Evolutionary conservation across 176 grass and related monocot genomes (phyloP), one percentile per base, ranked within the genome.

Genomic region (Rhynchospora tenuis): DNA sequence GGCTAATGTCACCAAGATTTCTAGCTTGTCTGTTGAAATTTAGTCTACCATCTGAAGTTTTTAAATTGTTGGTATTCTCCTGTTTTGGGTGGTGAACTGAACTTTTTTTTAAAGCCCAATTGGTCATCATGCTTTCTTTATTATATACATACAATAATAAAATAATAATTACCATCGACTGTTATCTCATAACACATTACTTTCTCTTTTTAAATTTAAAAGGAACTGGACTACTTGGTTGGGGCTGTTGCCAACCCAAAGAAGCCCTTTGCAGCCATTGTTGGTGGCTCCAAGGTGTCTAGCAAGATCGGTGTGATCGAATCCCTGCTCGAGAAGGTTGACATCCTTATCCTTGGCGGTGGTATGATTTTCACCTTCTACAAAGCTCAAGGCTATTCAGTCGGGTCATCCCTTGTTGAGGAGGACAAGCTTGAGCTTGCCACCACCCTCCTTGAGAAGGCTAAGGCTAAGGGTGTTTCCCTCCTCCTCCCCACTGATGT

Each of bases 261-360:
- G 86, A 95, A 91, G 63, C 95, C 95, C 23, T 98, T 98, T 79
- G 95, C 91, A 14, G 95, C 95, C 84, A 98, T 95, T 43, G 89
- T 98, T 85, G 95, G 95, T 88, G 95, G 95, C 74, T 98, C 95
- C 31, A 98, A 98, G 89, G 95, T 98, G 78, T 98, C 95, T 33
- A 83, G 86, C 59, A 98, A 98, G 89, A 98, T 98, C 55, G 89
- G 95, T 9, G 95, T 98, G 68, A 95, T 98, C 1, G 95, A 98
- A 45, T 95, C 92, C 78, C 26, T 98, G 73, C 74, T 98, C 55
- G 73, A 59, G 0, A 98, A 95, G 84, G 95, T 98, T 82, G 95
- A 98, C 78, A 86, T 95, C 79, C 95, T 98, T 73, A 88, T 98
- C 57, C 92, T 98, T 52, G 95, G 95, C 46, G 95, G 95, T 85